Evolutionary conservation across 164 flowering plant species (phyloP), one percentile per base, ranked within the genome.

Genomic region (Amborella trichopoda): DNA sequence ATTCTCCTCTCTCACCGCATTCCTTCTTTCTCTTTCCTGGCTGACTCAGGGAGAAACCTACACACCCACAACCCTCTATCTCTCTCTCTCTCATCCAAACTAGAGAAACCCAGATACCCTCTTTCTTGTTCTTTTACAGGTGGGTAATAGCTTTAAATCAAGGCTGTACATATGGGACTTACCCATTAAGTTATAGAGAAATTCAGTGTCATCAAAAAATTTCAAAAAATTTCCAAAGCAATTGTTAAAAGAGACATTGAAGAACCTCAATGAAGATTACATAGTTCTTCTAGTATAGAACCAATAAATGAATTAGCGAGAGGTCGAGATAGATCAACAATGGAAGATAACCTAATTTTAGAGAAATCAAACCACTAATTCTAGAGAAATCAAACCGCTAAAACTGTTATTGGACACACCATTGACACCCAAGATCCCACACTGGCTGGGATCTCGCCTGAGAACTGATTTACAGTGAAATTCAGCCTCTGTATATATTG

Each of bases 161-260:
- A 72, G 50, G 49, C 83, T 69, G 57, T 91, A 87, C 10, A 87
- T 70, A 40, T 23, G 46, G 34, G 78, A 78, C 54, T 87, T 87
- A 19, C 79, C 81, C 52, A 52, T 3, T 2, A 87, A 53, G 44
- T 83, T 58, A 0, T 68, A 23, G 40, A 59, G 27, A 49, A 40
- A 79, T 13, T 42, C 14, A 22, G 27, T 44, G 21, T 32, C 28
- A 19, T 62, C 50, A 19, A 87, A 68, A 5, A 63, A 78, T 2
- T 10, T 5, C 4, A 94, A 94, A 1, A 83, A 63, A 40, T 38
- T 23, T 0, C 90, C 94, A 13, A 36, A 43, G 2, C 81, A 67
- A 25, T 52, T 28, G 33, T 84, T 84, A 50, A 44, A 6, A 0
- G 94, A 76, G 13, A 84, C 21, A 50, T 78, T 78, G 58, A 78